Percentiles rank a stretch among this genome's conserved stretches.
phyloP scores from a whole-genome alignment of 2,329 filamentous ascomycete genomes.

The Fusarium nurragi region DNA sequence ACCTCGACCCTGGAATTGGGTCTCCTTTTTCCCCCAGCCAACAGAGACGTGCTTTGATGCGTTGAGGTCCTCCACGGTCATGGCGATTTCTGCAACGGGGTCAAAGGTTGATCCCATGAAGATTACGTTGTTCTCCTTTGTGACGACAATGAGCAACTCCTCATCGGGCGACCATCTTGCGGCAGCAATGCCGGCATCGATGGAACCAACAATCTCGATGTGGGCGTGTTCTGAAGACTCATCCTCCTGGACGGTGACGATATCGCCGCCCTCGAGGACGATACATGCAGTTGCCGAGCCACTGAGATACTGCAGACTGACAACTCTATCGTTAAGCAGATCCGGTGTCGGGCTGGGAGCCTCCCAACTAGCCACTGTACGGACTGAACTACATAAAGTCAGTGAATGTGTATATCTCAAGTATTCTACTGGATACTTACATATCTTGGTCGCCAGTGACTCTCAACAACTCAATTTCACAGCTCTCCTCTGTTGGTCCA shows the following conservation, averaged over 20 bases:
- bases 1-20: slow-evolving; percentile 93
- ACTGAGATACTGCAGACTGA: slow-evolving; percentile 85
- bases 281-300: slow-evolving; percentile 82
- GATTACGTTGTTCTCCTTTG: slow-evolving; percentile 79
- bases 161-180: slow-evolving; percentile 96
- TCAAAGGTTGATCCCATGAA: slow-evolving; percentile 96
- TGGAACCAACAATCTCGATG: slow-evolving; percentile 94
- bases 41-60: slow-evolving; percentile 95
- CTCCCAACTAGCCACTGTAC: slow-evolving; percentile 83
- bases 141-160: slow-evolving; percentile 85
- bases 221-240: slow-evolving; percentile 68
- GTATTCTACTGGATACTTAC: slow-evolving; percentile 48
- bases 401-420: slow-evolving; percentile 1
- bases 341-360: slow-evolving; percentile 82
- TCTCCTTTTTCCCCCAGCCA: slow-evolving; percentile 98
- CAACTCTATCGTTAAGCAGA: slow-evolving; percentile 76
- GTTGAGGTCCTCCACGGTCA: slow-evolving; percentile 80
- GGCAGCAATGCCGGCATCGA: slow-evolving; percentile 89
- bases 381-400: slow-evolving; percentile 43
- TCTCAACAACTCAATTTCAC: slow-evolving; percentile 76
- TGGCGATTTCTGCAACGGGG: slow-evolving; percentile 76
- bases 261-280: slow-evolving; percentile 89
- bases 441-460: slow-evolving; percentile 57
- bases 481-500: slow-evolving; percentile 77
- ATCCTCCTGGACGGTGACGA: slow-evolving; percentile 81